Conservation (phyloP, 768 basidiomycete genomes). For the Pseudohyphozyma bogoriensis region DNA sequence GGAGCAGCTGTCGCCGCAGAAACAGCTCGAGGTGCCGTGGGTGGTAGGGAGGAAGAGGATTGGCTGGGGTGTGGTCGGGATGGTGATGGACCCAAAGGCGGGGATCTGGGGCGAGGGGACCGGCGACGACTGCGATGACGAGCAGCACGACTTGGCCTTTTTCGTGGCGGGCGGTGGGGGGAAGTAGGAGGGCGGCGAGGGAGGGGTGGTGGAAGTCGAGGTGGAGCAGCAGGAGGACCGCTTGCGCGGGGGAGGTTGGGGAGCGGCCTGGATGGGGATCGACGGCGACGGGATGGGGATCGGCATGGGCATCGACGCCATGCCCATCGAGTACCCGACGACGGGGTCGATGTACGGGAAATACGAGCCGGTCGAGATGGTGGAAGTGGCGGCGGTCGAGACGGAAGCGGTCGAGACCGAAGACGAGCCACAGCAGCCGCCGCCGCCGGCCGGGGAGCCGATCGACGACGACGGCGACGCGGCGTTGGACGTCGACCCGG, state of each 20-base stretch:
- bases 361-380: not conserved
- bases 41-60: slow-evolving; percentile 23
- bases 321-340: no score
- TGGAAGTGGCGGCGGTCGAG: not conserved
- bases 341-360: no score
- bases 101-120: no score
- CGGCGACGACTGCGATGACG: no score
- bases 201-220: not conserved
- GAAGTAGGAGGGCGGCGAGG: not conserved
- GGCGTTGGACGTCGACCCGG: not conserved
- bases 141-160: no score
- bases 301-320: no score
- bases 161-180: not conserved
- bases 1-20: slow-evolving; percentile 24
- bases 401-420: not conserved
- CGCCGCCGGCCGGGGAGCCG: not conserved
- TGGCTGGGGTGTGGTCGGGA: not conserved
- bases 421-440: not conserved
- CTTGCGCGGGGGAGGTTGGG: not conserved
- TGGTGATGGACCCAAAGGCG: not conserved
- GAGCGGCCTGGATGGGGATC: not conserved
- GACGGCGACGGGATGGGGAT: no score
- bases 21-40: slow-evolving; percentile 23
- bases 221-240: not conserved
- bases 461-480: not conserved